Base-by-base conservation (phyloP, 441 rosid genomes). In the Syzygium syzygioides region DNA sequence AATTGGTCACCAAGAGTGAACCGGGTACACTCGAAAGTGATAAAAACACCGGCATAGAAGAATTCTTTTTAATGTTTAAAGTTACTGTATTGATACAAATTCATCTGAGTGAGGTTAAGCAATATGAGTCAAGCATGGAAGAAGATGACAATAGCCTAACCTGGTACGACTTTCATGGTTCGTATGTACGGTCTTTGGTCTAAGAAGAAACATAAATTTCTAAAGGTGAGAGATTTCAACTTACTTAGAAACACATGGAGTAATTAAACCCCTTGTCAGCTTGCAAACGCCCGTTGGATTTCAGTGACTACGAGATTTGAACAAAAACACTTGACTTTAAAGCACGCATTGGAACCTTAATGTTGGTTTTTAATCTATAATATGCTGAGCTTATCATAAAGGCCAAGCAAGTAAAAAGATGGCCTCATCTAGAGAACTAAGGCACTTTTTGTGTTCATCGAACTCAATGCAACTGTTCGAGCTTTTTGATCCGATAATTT, bases 281-380 rank as follows among this genome's bases (percentile, higher is more conserved):
- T 53, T 86, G 50, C 52, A 53, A 85, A 55, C 34, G 37, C 28
- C 87, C 79, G 57, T 89, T 90, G 54, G 90, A 90, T 55, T 54
- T 28, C 79, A 55, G n/a, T 64, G 68, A 48, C 26, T 80, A 93
- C 88, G 93, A 93, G 91, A 93, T 92, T 88, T 89, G 92, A 79
- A 91, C 89, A 55, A 55, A 85, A 86, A 20, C n/a, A 85, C 86
- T 91, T 93, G 94, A 93, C 91, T 92, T 94, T 88, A 68, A 55
- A 50, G 89, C 87, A 57, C 18, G 80, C 86, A 85, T 90, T 71
- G 92, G 93, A 90, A 93, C 91, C 88, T 90, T 79, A 76, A 76
- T 13, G 83, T 5, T 52, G 83, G 83, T 23, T 76, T 76, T 76
- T 76, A 41, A 76, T 25, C 83, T 48, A 86, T 57, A 79, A 52